Percentiles rank a stretch among this genome's conserved stretches.
These are phyloP conservation scores for Phytophthora pisi DNA, from an alignment of 352 stramenopile species.

Conservation along the genomic window DNA sequence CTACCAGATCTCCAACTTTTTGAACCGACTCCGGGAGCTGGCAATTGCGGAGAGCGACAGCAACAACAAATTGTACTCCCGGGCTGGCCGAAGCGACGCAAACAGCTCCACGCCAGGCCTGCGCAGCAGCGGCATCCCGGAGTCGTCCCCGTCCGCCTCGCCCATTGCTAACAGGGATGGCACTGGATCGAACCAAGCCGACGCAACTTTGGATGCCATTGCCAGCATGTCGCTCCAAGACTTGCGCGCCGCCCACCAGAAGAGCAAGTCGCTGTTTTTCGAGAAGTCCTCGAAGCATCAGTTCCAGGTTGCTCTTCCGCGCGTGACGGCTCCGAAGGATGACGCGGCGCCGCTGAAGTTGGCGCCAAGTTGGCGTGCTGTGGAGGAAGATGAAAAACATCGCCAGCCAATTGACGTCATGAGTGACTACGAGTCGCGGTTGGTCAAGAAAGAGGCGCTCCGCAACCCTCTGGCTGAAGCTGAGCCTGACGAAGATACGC, in stretches of 20 bases:
- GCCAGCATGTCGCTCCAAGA: conserved; percentile 71
- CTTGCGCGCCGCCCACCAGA: conserved; percentile 53
- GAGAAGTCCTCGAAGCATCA: conserved; percentile 45
- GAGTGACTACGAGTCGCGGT: conserved; percentile 88
- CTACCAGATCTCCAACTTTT: conserved; percentile 83
- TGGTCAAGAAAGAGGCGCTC: conserved; percentile 87
- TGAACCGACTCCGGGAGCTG: conserved; percentile 78
- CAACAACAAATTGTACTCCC: conserved; percentile 80
- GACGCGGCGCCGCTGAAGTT: conserved; percentile 47
- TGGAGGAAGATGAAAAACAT: conserved; percentile 85
- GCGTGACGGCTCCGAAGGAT: conserved; percentile 24
- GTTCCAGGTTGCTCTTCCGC: conserved; percentile 45
- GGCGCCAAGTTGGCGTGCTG: conserved; percentile 58
- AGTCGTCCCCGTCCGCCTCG: conserved; percentile 48
- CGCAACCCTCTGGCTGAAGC: conserved; percentile 85
- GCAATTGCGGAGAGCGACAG: conserved; percentile 75
- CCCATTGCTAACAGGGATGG: conserved; percentile 35
- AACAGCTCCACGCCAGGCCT: conserved; percentile 14
- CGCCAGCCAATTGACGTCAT: conserved; percentile 87
- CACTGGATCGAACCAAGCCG: conserved; percentile 26
- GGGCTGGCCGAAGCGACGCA: conserved; percentile 34
- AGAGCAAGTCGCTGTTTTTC: conserved; percentile 62
- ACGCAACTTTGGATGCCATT: conserved; percentile 59
- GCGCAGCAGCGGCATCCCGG: conserved; percentile 30
- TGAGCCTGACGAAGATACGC: conserved; percentile 85